Percentiles rank a stretch among this genome's conserved stretches.
Conservation (phyloP, 441 rosid genomes). For the Lepidium campestre region DNA sequence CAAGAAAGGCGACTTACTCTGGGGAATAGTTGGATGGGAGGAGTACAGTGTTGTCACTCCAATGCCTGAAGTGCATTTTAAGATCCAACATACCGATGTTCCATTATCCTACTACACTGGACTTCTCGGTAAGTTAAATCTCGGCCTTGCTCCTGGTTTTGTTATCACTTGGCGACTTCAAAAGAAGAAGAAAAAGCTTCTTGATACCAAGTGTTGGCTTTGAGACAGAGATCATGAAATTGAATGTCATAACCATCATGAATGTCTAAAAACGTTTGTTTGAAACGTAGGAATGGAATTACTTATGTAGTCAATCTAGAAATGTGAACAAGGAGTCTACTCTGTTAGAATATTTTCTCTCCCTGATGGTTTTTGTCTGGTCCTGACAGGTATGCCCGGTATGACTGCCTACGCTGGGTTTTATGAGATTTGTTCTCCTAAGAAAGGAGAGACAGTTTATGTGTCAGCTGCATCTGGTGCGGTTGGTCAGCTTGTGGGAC, state of each 20-base stretch:
- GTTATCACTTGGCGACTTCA: not conserved
- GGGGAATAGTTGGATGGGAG: constrained; percentile 63
- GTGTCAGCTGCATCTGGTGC: constrained; percentile 60
- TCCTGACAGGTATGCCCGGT: constrained; percentile 47
- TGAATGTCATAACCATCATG: not conserved
- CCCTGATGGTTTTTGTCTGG: constrained; percentile 1
- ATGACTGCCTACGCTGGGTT: constrained; percentile 53
- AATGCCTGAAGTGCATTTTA: constrained; percentile 26
- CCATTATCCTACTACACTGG: constrained; percentile 57
- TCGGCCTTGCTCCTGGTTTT: not conserved
- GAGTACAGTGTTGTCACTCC: constrained; percentile 38
- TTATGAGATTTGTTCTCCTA: constrained; percentile 39
- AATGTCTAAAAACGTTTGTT: not conserved
- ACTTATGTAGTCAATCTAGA: not conserved
- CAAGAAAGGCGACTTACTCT: constrained; percentile 43
- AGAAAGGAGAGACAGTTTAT: constrained; percentile 45
- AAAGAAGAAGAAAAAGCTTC: not conserved
- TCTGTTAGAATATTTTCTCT: not conserved
- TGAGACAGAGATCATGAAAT: not conserved
- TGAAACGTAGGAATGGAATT: not conserved
- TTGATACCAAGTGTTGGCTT: not conserved
- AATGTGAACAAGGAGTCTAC: not conserved
- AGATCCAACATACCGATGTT: constrained; percentile 40
- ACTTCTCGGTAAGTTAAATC: constrained; percentile 40
- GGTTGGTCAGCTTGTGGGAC: constrained; percentile 56